Evolutionary conservation across 148 eudicot species (phyloP), one percentile per base, ranked within the genome.

Genomic region (Rhododendron williamsianum): DNA sequence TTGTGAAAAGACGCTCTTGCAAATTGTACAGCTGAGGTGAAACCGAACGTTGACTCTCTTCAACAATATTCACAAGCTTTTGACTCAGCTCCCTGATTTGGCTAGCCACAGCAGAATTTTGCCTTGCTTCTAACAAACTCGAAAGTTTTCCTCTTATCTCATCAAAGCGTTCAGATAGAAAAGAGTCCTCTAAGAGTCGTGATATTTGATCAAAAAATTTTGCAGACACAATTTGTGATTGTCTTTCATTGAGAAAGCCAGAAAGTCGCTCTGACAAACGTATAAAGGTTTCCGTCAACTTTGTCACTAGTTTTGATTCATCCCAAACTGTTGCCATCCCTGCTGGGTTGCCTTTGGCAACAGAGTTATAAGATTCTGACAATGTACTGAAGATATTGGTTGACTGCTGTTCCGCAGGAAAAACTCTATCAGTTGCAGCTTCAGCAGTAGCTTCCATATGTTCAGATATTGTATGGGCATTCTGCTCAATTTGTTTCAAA

Each of bases 21-120:
- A 97, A 85, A 87, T 95, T 90, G 93, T 88, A 92, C 76, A 97
- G 63, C 86, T 84, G 97, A 86, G 99, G 98, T 11, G 99, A 92
- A 87, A 97, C 96, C 36, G 98, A 91, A 69, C 93, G 96, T 80
- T 97, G 98, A 84, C 94, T 94, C 91, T 97, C 98, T 87, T 95
- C 98, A 78, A 97, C 88, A 56, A 95, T 85, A 90, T 92, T 91
- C 78, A 97, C 95, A 82, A 97, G 94, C 87, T 91, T 93, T 88
- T 93, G 91, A 87, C 98, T 94, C 86, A 97, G 82, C 86, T 97
- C 99, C 89, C 89, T 93, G 82, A 97, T 88, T 88, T 95, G 96
- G 86, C 89, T 89, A 84, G 93, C 87, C 76, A 92, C 89, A 83
- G 92, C 86, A 84, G 96, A 90, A 84, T 89, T 91, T 85, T 91